Evolutionary conservation across 108 stramenopile genomes (phyloP), one percentile per base, ranked within the genome.

Genomic region (Nitzschia sp.): DNA sequence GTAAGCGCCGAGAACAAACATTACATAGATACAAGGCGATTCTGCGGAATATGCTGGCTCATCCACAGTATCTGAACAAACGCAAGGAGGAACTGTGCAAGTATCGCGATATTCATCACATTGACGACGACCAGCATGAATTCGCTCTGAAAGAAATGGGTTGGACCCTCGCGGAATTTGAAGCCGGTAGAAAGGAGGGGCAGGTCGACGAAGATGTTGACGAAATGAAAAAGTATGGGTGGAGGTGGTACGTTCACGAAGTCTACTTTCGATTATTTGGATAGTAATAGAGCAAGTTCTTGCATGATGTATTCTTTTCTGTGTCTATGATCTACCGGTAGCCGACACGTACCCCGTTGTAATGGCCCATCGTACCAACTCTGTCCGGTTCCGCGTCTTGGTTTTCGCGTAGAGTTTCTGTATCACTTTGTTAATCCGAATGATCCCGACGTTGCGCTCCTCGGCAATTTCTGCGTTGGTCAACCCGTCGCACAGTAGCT

Each of bases 21-120:
- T 70, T 83, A 35, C 63, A 74, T 25, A 85, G 94, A 3, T 95
- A 92, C 67, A 76, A 72, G 49, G 77, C 88, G 11, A 90, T 95
- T 64, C 62, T 95, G 30, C 69, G 76, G 21, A 91, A 90, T 54
- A 79, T 95, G 74, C 38, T 56, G 46, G 58, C 70, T 0, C 80
- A 85, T 64, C 83, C 83, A 0, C 64, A 78, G 9, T 74, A 83
- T 26, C 34, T 87, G 31, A 70, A 80, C 18, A 62, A 85, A 17
- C 66, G 85, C 42, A 85, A 76, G 19, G 75, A 85, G 25, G 78
- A 79, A 30, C 59, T 95, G 54, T 61, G 59, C 0, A 91, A 87
- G 31, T 95, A 95, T 61, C 72, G 90, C 53, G 64, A 68, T 28
- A 95, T 95, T 70, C 94, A 95, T 71, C 85, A 81, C 55, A 89